phyloP scores from a whole-genome alignment of 495 filamentous ascomycete genomes.

The Annulohypoxylon nitens region DNA sequence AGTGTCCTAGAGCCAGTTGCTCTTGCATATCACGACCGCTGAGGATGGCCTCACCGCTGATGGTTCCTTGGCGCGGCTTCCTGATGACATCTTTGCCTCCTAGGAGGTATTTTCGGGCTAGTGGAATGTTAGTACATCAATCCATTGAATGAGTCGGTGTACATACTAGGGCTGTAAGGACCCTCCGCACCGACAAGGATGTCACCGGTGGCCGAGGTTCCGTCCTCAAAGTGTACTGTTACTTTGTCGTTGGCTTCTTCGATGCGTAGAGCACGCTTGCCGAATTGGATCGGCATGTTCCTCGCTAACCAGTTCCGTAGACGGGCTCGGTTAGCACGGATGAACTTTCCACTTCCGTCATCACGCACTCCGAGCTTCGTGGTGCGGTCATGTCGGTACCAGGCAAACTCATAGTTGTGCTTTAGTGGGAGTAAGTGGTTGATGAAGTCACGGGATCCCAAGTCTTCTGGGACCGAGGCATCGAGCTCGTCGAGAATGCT shows the following conservation, averaged over 20 bases:
- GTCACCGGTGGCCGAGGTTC: conserved; percentile 55
- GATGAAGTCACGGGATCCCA: conserved; percentile 52
- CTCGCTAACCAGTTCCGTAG: conserved; percentile 47
- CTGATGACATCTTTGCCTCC: conserved; percentile 34
- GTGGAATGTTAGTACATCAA: neutral
- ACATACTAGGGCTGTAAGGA: conserved; percentile 55
- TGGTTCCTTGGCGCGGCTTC: conserved; percentile 39
- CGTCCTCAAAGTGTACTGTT: conserved; percentile 55
- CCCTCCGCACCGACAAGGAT: conserved; percentile 66
- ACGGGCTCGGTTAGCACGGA: conserved; percentile 48
- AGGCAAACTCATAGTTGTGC: conserved; percentile 43
- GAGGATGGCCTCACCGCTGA: conserved; percentile 45
- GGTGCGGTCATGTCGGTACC: conserved; percentile 40
- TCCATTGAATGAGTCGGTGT: no score
- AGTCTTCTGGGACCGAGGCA: conserved; percentile 53
- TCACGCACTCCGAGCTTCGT: conserved; percentile 45
- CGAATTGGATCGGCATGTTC: conserved; percentile 48
- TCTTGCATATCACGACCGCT: conserved; percentile 43
- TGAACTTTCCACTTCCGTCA: conserved; percentile 41
- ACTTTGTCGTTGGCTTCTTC: conserved; percentile 42
- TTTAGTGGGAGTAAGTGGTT: conserved; percentile 51
- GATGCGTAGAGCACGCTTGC: conserved; percentile 42
- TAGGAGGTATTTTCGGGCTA: conserved; percentile 56
- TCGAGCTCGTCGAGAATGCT: conserved; percentile 53
- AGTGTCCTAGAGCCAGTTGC: conserved; percentile 48